phyloP scores from a whole-genome alignment of 768 basidiomycete genomes.

The Gyrodon lividus region DNA sequence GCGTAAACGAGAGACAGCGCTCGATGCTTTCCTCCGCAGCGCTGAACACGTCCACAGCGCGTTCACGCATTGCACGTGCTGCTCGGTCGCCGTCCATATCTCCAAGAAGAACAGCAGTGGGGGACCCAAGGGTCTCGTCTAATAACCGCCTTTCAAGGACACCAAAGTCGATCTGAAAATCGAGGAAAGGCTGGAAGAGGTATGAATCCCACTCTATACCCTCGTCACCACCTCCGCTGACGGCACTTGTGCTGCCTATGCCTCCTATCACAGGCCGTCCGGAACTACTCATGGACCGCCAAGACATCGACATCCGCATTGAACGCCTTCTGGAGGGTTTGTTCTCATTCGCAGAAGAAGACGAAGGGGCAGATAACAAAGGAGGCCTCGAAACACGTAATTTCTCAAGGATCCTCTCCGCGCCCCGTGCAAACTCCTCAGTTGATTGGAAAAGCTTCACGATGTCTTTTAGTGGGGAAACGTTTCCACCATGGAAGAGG shows the following conservation, averaged over 20 bases:
- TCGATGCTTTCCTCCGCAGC: constrained; percentile 77
- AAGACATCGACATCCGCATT: constrained; percentile 64
- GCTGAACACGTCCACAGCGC: constrained; percentile 70
- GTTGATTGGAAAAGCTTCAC: constrained; percentile 72
- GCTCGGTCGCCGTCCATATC: constrained; percentile 38
- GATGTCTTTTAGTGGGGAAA: constrained; percentile 63
- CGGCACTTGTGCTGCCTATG: constrained; percentile 8
- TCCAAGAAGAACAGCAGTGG: constrained; percentile 32
- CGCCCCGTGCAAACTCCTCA: constrained; percentile 75
- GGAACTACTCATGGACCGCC: constrained; percentile 39
- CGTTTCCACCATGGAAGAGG: constrained; percentile 55
- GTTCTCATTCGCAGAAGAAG: constrained; percentile 23
- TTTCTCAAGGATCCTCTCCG: constrained; percentile 79
- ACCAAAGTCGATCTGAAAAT: constrained; percentile 84
- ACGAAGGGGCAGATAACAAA: constrained; percentile 15
- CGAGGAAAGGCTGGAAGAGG: constrained; percentile 91
- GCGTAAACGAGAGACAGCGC: constrained; percentile 78
- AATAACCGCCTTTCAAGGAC: constrained; percentile 73
- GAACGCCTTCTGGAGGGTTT: constrained; percentile 52
- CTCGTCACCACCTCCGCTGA: constrained; percentile 14
- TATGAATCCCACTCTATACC: constrained; percentile 80
- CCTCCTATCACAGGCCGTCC: constrained; percentile 18
- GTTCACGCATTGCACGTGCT: constrained; percentile 71
- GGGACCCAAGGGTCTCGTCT: constrained; percentile 52
- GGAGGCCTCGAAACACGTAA: constrained; percentile 40